These are phyloP conservation scores for Saccharomyces mikatae DNA, from an alignment of 805 yeast species.

Conservation along the genomic window DNA sequence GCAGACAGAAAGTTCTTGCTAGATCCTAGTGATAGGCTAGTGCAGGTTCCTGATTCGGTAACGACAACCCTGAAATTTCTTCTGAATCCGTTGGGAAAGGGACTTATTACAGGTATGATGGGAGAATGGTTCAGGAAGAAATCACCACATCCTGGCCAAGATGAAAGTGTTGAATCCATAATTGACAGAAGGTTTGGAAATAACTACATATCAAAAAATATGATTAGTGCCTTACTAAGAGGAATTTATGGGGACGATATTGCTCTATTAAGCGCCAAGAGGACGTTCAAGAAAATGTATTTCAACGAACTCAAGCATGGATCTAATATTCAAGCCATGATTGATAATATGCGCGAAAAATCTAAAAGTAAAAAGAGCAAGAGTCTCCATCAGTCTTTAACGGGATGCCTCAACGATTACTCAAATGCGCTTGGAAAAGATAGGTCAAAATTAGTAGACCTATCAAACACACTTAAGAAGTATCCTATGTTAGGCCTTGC, in stretches of 20 bases:
- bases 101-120: constrained; percentile 37
- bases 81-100: constrained; percentile 38
- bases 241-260: constrained; percentile 92
- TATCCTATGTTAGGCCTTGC: constrained; percentile 56
- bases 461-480: constrained; percentile 36
- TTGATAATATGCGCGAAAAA: constrained; percentile 29
- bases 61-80: constrained; percentile 30
- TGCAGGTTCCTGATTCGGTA: constrained; percentile 46
- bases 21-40: constrained; percentile 37
- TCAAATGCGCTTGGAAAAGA: constrained; percentile 34
- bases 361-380: not conserved
- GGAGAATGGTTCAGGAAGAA: constrained; percentile 41
- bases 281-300: constrained; percentile 49
- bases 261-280: constrained; percentile 51
- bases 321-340: constrained; percentile 42
- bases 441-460: constrained; percentile 30
- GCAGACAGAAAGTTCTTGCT: constrained; percentile 71
- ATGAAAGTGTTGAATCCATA: constrained; percentile 67
- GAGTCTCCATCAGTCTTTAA: constrained; percentile 6
- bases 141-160: constrained; percentile 29
- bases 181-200: constrained; percentile 63
- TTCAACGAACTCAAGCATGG: constrained; percentile 54
- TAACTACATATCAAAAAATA: constrained; percentile 37
- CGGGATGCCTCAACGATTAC: constrained; percentile 33
- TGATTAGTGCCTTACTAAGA: constrained; percentile 74